Base-by-base conservation (phyloP, 495 filamentous ascomycete genomes). In the Trichoderma asperelloides region DNA sequence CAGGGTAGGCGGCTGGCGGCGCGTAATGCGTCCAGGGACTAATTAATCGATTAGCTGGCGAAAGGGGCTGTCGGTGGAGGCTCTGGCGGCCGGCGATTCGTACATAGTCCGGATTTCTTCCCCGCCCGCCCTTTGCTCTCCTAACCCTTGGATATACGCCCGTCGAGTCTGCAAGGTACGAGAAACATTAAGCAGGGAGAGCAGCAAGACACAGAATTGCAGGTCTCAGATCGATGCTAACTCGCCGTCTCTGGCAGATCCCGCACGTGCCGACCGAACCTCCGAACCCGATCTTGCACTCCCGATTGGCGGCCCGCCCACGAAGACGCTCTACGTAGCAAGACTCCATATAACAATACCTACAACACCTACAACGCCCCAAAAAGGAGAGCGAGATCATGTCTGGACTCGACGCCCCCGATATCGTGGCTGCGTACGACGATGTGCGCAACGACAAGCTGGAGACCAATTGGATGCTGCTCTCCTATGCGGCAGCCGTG, bases 391-490 rank as follows among this genome's bases (percentile, higher is more conserved):
- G 11, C 23, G 41, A 18, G 5, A 49, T 51, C 28, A 82, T 82
- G 80, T 82, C 80, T 63, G 77, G 77, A 67, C 64, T 72, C 71
- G 76, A 81, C 72, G 66, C 76, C 69, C 79, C 78, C 73, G 79
- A 81, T 16, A 77, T 83, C 71, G 71, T 75, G 45, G 74, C 77
- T 25, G 81, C 81, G 45, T 82, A 82, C 77, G 78, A 81, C 27
- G 76, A 77, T 12, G 79, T 83, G 28, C 82, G 84, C 39, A 83
- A 81, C 62, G 84, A 87, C 78, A 84, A 83, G 68, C 78, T 83
- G 63, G 74, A 76, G 21, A 81, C 77, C 43, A 87, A 85, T 73
- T 87, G 83, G 83, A 76, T 87, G 21, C 76, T 87, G 23, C 78
- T 87, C 67, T 82, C 80, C 66, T 83, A 86, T 71, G 78, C 79